Conservation (phyloP, 495 filamentous ascomycete genomes). For the Daldinia concentrica region DNA sequence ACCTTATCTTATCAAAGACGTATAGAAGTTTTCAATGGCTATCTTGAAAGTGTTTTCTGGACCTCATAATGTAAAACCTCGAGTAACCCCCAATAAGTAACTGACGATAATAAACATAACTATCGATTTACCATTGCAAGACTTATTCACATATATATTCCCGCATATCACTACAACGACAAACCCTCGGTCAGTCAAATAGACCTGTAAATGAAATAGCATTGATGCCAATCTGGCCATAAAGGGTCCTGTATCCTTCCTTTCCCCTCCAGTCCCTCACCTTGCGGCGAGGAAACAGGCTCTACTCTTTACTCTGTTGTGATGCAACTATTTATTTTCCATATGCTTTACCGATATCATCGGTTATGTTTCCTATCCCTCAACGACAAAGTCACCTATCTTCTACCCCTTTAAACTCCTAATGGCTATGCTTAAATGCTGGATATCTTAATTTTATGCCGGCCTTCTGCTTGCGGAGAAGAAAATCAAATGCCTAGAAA, state of each 20-base stretch:
- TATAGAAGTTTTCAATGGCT: no score
- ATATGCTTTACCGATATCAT: constrained; percentile 23
- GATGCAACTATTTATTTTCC: constrained; percentile 15
- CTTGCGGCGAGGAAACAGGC: constrained; percentile 29
- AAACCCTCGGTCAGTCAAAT: not conserved
- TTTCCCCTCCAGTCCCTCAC: constrained; percentile 2
- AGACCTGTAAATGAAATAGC: constrained; percentile 21
- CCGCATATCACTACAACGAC: not conserved
- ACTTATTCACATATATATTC: no score
- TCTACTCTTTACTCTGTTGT: not conserved
- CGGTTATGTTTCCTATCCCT: not conserved
- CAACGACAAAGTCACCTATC: constrained; percentile 4
- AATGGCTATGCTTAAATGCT: constrained; percentile 36
- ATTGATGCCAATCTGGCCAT: constrained; percentile 31
- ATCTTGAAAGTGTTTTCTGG: no score
- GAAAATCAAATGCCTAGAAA: constrained; percentile 21
- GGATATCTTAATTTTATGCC: constrained; percentile 35
- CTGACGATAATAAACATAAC: not conserved
- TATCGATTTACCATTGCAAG: not conserved
- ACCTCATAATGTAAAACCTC: no score
- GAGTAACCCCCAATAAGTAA: not conserved
- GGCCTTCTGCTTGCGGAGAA: constrained; percentile 5
- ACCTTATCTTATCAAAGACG: no score
- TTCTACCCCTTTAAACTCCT: constrained; percentile 28
- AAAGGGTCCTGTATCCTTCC: not conserved